Evolutionary conservation across 306 rosid genomes (phyloP), one percentile per base, ranked within the genome.

Genomic region (Oxytropis ochrocephala): DNA sequence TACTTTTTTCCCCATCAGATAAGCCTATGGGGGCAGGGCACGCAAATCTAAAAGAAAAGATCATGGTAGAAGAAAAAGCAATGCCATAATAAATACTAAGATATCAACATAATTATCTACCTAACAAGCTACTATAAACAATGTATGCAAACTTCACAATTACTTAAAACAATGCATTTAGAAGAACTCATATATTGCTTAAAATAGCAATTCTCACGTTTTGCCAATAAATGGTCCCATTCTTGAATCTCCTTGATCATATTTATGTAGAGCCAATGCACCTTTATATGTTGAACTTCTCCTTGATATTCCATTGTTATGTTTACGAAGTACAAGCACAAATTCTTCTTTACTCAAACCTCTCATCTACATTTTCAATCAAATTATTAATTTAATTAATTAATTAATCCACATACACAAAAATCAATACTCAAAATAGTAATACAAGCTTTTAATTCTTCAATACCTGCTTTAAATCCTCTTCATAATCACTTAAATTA

Each of bases 261-360:
- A 86, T 67, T 84, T 86, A 59, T 82, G 85, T 53, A 84, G 55
- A 9, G 90, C 11, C 8, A 52, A 81, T 21, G 73, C 76, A 59
- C 89, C 82, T 79, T 73, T 83, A 69, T 55, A 86, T 70, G 82
- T 83, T 6, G 95, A 83, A 67, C 76, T 86, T 67, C 85, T 91
- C 66, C 86, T 86, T 0, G 95, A 78, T 53, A 78, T 76, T 4
- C 92, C 95, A 4, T 86, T 84, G 79, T 85, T 79, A 52, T 83
- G 92, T 50, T 90, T 80, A 36, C 96, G 90, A 73, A 88, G 85
- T 17, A 75, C 56, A 14, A 85, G 88, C 39, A 91, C 91, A 77
- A 88, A 88, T 50, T 91, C 91, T 53, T 91, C 92, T 80, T 91
- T 91, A 9, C 81, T 78, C 56, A 86, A 83, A 74, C 67, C 46